Percentiles rank a stretch among this genome's conserved stretches.
Evolutionary conservation across 768 basidiomycete species (phyloP).

Genomic region (Serpula lacrymans): DNA sequence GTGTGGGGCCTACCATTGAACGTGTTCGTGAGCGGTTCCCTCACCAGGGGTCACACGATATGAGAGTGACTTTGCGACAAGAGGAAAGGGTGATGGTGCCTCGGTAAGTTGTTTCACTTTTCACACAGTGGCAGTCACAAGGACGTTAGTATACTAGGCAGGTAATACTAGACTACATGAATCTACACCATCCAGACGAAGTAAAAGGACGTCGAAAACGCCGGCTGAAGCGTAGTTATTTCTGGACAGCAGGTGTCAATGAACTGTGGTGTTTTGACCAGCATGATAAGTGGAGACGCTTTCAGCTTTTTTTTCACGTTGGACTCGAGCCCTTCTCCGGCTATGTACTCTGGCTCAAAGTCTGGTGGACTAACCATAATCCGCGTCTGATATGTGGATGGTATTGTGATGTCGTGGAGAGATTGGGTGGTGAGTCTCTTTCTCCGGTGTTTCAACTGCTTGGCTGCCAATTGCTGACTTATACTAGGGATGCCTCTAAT

Average conservation of each 20-base stretch:
- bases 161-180: too few species aligned
- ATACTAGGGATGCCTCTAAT: conserved; percentile 33
- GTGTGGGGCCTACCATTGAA: too few species aligned
- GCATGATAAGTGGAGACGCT: conserved; percentile 44
- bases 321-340: conserved; percentile 35
- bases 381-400: conserved; percentile 26
- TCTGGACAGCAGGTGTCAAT: conserved; percentile 39
- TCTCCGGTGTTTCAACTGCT: conserved; percentile 3
- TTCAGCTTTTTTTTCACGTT: conserved; percentile 34
- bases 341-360: conserved; percentile 30
- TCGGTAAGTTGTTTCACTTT: too few species aligned
- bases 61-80: too few species aligned
- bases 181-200: too few species aligned
- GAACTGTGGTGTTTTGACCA: conserved; percentile 38
- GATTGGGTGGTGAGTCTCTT: conserved; percentile 16
- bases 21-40: too few species aligned
- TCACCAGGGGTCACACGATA: too few species aligned
- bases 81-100: too few species aligned
- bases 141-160: too few species aligned
- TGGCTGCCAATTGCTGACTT: conserved; percentile 1
- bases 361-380: conserved; percentile 43
- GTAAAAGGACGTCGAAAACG: conserved; percentile 13
- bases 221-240: conserved; percentile 25
- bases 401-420: conserved; percentile 13
- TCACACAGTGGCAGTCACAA: too few species aligned